Evolutionary conservation across 1,284 basidiomycete species (phyloP), one percentile per base, ranked within the genome.

Genomic region (Phlebopus sp.): DNA sequence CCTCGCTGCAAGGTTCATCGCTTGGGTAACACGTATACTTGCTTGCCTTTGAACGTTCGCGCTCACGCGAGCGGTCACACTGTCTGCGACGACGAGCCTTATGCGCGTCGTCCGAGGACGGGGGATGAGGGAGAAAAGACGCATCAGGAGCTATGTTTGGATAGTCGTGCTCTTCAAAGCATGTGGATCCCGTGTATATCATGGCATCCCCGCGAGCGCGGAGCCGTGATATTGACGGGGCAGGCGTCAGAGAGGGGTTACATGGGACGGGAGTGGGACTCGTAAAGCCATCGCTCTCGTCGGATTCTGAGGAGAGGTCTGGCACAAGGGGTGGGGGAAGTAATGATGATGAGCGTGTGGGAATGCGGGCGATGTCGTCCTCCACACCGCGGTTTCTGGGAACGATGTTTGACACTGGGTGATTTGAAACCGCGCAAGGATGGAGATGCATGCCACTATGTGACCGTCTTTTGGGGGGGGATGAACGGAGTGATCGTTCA

Each of bases 301-400:
- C 82, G 2, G 77, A 79, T 59, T 80, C 78, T 29, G 80, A 82
- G 15, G 80, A 82, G 51, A 79, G 58, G 62, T 84, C 81, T 19
- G 76, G 77, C 45, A 83, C 69, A 49, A 84, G 75, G 2, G 73
- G 70, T 4, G 79, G 81, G 18, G 73, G 68, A 27, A 64, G 51
- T 41, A 53, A 50, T 44, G 44, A 47, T 36, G 54, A 39, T 32
- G 50, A 44, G 55, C 46, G 36, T 53, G 45, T 30, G 52, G 50
- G 13, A 47, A 55, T 17, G 56, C 57, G 47, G 50, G 59, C 46
- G 56, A 46, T 51, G 55, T 67, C 55, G 52, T 61, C 49, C 50
- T 59, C 55, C 21, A 51, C 49, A 23, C 48, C 47, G 32, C 42
- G 30, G 27, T 17, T 17, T 38, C 36, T 38, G 23, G 47, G n/a